Percentiles rank a stretch among this genome's conserved stretches.
Evolutionary conservation across 768 basidiomycete species (phyloP).

Genomic region (Pisolithus tinctorius): DNA sequence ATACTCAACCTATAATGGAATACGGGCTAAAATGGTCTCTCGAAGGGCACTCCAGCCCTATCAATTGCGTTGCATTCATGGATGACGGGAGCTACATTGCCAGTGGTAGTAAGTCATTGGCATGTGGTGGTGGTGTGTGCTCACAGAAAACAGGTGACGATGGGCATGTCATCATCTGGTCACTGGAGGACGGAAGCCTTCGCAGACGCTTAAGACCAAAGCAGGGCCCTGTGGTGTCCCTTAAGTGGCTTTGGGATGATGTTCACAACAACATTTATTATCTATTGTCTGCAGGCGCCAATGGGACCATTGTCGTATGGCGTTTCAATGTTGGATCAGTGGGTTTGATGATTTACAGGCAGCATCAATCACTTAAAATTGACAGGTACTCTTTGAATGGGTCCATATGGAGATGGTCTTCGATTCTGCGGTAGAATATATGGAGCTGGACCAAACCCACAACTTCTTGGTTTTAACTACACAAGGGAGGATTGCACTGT

Average conservation of each 20-base stretch:
- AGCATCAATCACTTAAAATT: too few relatives aligned
- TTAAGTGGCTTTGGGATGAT: too few relatives aligned
- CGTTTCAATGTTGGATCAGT: too few relatives aligned
- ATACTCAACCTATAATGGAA: neutral
- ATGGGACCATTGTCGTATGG: too few relatives aligned
- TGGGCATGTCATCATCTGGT: neutral
- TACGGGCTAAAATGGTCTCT: neutral
- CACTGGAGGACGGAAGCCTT: neutral
- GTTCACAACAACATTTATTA: too few relatives aligned
- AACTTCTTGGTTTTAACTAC: neutral
- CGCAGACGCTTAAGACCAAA: neutral
- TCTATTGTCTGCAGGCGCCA: neutral
- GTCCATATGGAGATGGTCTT: neutral
- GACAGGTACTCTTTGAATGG: too few relatives aligned
- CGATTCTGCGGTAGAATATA: neutral
- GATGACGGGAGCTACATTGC: neutral
- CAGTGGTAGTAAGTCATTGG: neutral
- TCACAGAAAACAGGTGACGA: constrained; percentile 3
- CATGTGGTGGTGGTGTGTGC: too few relatives aligned
- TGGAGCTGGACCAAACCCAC: neutral
- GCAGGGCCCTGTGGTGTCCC: too few relatives aligned
- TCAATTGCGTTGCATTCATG: neutral
- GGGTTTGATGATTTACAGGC: too few relatives aligned
- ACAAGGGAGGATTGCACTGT: neutral
- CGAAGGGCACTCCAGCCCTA: neutral